Evolutionary conservation across 179 eudicot species (phyloP).

Genomic region (Monotropa hypopitys): DNA sequence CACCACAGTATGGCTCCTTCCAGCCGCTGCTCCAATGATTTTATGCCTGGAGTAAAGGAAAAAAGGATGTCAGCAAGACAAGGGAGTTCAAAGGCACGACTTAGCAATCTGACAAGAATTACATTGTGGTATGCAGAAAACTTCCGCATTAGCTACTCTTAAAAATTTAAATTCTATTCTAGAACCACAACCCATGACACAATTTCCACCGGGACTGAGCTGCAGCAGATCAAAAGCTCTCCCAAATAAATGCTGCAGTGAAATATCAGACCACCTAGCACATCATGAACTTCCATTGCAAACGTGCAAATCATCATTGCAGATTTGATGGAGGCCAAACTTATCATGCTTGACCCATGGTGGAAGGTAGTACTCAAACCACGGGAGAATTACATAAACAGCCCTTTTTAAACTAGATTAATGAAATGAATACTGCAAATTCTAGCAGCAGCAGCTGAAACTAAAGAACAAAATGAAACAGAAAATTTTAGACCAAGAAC

Average conservation of each 20-base stretch:
- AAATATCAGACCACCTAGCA: neutral
- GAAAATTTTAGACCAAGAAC: neutral
- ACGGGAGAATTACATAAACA: neutral
- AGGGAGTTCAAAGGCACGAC: neutral
- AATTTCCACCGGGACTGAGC: neutral
- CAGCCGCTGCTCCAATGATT: slow-evolving; percentile 60
- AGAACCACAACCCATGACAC: neutral
- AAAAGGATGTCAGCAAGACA: neutral
- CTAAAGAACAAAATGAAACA: neutral
- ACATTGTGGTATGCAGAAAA: neutral
- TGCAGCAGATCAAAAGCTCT: neutral
- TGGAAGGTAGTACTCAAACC: neutral
- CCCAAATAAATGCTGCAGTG: neutral
- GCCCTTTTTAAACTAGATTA: neutral
- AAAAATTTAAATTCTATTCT: neutral
- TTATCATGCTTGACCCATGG: neutral
- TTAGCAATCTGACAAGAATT: neutral
- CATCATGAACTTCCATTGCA: neutral
- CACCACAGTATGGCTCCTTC: slow-evolving; percentile 78
- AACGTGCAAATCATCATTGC: neutral
- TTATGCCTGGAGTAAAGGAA: slow-evolving; percentile 41
- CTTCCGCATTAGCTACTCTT: neutral
- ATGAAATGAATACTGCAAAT: neutral
- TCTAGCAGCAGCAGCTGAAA: neutral
- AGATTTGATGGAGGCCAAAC: neutral